phyloP scores from a whole-genome alignment of 306 rosid species.

The Cicer judaicum region DNA sequence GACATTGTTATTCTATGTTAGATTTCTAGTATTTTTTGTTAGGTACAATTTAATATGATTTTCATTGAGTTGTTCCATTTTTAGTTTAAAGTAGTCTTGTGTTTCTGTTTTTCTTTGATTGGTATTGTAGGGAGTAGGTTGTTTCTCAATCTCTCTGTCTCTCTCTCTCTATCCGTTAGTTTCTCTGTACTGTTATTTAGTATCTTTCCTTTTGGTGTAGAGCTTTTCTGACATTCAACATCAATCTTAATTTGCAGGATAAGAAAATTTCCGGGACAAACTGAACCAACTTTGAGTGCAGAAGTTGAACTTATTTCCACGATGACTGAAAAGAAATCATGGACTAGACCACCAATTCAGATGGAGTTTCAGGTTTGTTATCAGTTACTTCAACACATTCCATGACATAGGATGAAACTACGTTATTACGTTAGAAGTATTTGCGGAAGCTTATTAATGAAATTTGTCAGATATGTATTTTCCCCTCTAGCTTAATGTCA shows the following conservation, averaged over 20 bases:
- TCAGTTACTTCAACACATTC: slow-evolving; percentile 17
- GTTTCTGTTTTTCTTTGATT: slow-evolving; percentile 7
- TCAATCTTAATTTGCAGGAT: slow-evolving; percentile 56
- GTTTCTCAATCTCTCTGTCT: neutral
- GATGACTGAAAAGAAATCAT: slow-evolving; percentile 87
- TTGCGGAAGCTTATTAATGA: slow-evolving; percentile 15
- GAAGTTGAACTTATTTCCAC: slow-evolving; percentile 98
- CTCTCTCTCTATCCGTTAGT: neutral
- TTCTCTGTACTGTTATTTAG: neutral
- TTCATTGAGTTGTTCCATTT: neutral
- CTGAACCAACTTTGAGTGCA: slow-evolving; percentile 98
- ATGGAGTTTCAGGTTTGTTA: slow-evolving; percentile 95
- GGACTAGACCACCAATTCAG: slow-evolving; percentile 98
- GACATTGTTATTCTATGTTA: neutral
- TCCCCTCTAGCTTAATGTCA: slow-evolving; percentile 11
- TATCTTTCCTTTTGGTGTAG: slow-evolving; percentile 11
- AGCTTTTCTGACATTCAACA: slow-evolving; percentile 12
- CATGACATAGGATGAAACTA: slow-evolving; percentile 21
- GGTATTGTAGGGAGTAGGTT: neutral
- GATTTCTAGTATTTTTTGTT: neutral
- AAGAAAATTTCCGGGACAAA: slow-evolving; percentile 94
- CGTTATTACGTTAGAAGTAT: slow-evolving; percentile 8
- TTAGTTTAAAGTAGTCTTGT: neutral
- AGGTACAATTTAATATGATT: neutral
- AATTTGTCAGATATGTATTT: neutral